Conservation (phyloP, 169 alveolate genomes). For the Eimeria zaria region DNA sequence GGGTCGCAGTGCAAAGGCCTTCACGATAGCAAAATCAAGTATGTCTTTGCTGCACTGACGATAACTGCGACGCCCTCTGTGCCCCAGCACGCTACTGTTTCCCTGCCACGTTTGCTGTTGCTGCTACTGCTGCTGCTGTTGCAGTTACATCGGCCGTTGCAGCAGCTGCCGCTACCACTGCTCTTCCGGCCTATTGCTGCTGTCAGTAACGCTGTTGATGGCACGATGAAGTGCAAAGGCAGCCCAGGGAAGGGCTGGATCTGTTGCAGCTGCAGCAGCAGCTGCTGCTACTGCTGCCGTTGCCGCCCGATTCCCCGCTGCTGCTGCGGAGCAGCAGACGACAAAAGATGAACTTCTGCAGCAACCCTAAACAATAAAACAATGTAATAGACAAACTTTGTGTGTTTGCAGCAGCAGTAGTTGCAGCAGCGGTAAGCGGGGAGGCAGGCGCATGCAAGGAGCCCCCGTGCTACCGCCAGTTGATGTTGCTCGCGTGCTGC, state of each 20-base stretch:
- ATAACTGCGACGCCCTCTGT: background rate
- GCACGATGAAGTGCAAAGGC: background rate
- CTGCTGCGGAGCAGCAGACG: background rate
- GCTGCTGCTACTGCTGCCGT: slow-evolving; percentile 20
- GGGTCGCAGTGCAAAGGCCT: background rate
- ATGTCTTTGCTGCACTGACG: background rate
- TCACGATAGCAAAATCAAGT: background rate
- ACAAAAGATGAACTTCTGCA: background rate
- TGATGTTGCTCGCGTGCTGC: background rate
- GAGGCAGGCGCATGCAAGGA: background rate
- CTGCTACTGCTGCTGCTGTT: background rate
- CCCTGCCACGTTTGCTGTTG: background rate
- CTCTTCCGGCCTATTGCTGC: slow-evolving; percentile 11
- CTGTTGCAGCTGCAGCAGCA: slow-evolving; percentile 40
- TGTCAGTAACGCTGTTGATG: background rate
- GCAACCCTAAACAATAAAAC: background rate
- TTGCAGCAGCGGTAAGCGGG: background rate
- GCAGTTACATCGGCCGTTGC: background rate
- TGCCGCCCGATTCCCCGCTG: background rate
- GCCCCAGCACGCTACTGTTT: background rate
- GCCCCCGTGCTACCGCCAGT: background rate
- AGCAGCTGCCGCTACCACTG: slow-evolving; percentile 13
- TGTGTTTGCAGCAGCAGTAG: background rate
- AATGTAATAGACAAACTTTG: background rate
- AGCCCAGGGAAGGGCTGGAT: background rate